phyloP scores from a whole-genome alignment of 768 basidiomycete species.

The Phaeotremella fagi region DNA sequence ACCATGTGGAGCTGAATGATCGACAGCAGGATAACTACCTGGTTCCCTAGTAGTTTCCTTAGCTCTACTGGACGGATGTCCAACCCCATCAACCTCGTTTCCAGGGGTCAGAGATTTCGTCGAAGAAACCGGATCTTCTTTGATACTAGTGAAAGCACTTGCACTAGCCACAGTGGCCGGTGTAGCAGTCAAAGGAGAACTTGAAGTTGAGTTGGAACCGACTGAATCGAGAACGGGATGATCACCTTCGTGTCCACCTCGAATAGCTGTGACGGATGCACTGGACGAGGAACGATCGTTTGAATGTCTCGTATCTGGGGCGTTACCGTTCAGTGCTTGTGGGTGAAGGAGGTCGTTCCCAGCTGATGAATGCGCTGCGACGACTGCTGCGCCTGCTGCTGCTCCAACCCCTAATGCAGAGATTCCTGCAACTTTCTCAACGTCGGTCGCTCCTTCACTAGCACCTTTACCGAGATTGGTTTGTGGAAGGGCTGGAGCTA shows the following conservation, averaged over 20 bases:
- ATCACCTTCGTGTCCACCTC: slow-evolving; percentile 30
- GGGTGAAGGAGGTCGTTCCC: neutral
- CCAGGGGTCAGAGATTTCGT: slow-evolving; percentile 28
- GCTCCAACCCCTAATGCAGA: slow-evolving; percentile 13
- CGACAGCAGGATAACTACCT: slow-evolving; percentile 21
- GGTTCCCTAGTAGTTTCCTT: slow-evolving; percentile 25
- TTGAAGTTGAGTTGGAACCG: neutral
- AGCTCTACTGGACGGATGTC: slow-evolving; percentile 26
- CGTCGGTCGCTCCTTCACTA: slow-evolving; percentile 33
- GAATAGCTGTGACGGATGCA: slow-evolving; percentile 39
- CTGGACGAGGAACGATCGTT: slow-evolving; percentile 26
- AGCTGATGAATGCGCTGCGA: neutral
- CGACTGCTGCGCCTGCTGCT: neutral
- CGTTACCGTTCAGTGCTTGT: neutral
- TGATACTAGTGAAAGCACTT: no score
- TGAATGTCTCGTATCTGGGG: slow-evolving; percentile 19
- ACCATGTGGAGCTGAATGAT: slow-evolving; percentile 8
- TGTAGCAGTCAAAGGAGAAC: neutral
- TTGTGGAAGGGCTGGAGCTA: slow-evolving; percentile 28
- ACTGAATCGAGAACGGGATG: neutral
- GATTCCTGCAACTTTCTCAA: slow-evolving; percentile 1
- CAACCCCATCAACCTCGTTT: slow-evolving; percentile 27
- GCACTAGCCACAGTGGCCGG: no score
- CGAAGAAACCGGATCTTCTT: neutral
- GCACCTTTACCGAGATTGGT: slow-evolving; percentile 25